Evolutionary conservation across 768 basidiomycete species (phyloP).

Genomic region (Myochromella boudieri): DNA sequence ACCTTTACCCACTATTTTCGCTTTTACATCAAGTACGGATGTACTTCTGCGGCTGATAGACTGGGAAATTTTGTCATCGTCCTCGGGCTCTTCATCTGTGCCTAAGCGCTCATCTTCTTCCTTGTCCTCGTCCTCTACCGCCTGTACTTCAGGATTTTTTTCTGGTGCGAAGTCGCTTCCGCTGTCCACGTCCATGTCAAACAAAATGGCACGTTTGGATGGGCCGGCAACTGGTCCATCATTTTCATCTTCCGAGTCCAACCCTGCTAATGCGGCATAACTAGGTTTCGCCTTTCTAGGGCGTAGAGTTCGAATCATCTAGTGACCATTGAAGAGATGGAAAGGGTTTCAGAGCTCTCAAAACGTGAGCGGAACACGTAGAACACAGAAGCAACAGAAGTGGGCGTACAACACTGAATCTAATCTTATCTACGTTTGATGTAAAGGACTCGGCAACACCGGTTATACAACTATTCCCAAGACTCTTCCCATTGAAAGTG

Average conservation of each 20-base stretch:
- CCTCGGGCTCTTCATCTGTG: conserved; percentile 18
- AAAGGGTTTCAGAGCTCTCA: too few relatives aligned
- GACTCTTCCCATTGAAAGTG: too few relatives aligned
- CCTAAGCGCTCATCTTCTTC: conserved; percentile 27
- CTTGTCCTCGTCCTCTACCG: conserved; percentile 30
- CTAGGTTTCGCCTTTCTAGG: conserved; percentile 51
- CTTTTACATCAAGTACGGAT: conserved; percentile 18
- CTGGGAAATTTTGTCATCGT: too few relatives aligned
- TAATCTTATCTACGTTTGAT: too few relatives aligned
- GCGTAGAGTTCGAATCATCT: conserved; percentile 57
- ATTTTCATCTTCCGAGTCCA: conserved; percentile 33
- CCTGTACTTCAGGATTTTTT: conserved; percentile 27
- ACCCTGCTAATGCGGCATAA: conserved; percentile 41
- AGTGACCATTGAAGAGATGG: not conserved
- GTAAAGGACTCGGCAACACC: too few relatives aligned
- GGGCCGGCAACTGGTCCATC: conserved; percentile 34
- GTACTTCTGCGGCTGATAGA: too few relatives aligned
- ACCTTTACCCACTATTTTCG: conserved; percentile 29
- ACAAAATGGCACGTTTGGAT: conserved; percentile 35
- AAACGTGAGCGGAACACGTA: too few relatives aligned
- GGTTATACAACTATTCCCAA: too few relatives aligned
- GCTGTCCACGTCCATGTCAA: conserved; percentile 34
- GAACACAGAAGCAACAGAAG: too few relatives aligned
- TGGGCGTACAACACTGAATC: too few relatives aligned
- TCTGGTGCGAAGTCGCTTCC: conserved; percentile 59